A percentile compares a stretch with the other conserved stretches of the same genome.
These are phyloP conservation scores for Punctularia strigosozonata DNA, from an alignment of 768 basidiomycete genomes.

Conservation along the genomic window DNA sequence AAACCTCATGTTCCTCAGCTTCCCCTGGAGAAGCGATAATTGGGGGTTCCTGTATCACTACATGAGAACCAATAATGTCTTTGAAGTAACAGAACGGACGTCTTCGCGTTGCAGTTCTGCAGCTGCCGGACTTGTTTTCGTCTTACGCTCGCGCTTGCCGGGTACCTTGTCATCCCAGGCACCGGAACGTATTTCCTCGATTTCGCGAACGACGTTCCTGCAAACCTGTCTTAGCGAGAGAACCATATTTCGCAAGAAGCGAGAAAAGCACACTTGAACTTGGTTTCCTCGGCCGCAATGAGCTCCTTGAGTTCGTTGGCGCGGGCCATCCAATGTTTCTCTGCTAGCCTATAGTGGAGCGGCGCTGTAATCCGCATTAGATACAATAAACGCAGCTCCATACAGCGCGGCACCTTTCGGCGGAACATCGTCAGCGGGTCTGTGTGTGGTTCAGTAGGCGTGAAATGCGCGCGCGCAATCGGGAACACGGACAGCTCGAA, in stretches of 20 bases:
- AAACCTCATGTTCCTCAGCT: no score
- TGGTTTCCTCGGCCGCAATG: slow-evolving; percentile 61
- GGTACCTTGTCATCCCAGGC: slow-evolving; percentile 45
- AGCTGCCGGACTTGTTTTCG: no score
- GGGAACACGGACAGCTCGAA: slow-evolving; percentile 42
- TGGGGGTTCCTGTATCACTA: no score
- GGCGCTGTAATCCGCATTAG: slow-evolving; percentile 32
- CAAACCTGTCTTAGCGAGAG: background rate
- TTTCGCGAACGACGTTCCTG: slow-evolving; percentile 61
- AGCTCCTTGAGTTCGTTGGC: slow-evolving; percentile 60
- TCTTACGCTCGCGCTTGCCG: slow-evolving; percentile 16
- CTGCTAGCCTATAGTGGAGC: slow-evolving; percentile 57
- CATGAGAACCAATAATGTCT: no score
- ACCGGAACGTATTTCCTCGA: slow-evolving; percentile 64
- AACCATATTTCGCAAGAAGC: background rate
- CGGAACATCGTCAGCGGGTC: background rate
- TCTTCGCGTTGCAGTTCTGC: no score
- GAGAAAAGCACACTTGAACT: slow-evolving; percentile 50
- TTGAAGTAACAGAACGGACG: no score
- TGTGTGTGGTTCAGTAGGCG: background rate
- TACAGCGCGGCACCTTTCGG: background rate
- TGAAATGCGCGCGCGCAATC: background rate
- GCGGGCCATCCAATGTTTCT: slow-evolving; percentile 60
- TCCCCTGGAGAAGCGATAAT: no score
- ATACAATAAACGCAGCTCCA: background rate